phyloP scores from a whole-genome alignment of 805 yeast species.

The Yueomyces sinensis region DNA sequence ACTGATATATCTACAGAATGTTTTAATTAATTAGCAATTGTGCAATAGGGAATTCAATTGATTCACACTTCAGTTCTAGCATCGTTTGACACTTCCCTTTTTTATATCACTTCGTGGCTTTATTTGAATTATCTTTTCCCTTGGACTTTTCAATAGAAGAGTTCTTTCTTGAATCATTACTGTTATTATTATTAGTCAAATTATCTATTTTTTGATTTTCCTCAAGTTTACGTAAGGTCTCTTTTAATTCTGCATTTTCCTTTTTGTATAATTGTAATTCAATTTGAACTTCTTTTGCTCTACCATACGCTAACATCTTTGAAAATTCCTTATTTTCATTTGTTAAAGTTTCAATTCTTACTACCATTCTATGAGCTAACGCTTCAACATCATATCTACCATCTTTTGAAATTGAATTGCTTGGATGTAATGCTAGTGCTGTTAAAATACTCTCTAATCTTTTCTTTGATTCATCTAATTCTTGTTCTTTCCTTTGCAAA shows the following conservation, averaged over 20 bases:
- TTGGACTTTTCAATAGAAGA: no score
- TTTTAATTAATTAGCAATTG: no score
- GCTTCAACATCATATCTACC: conserved; percentile 68
- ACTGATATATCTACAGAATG: no score
- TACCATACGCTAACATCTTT: conserved; percentile 63
- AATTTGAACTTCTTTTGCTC: conserved; percentile 54
- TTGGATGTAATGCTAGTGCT: conserved; percentile 39
- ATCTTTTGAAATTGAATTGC: conserved; percentile 30
- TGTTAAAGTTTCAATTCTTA: conserved; percentile 44
- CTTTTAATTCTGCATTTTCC: conserved; percentile 36
- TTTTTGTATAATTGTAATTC: conserved; percentile 48
- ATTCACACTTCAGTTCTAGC: no score
- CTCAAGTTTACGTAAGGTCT: conserved; percentile 1
- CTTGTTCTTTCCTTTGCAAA: conserved; percentile 33
- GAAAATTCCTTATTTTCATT: conserved; percentile 60
- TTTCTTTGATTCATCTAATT: conserved; percentile 46
- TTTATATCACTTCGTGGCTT: no score
- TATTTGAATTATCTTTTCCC: no score
- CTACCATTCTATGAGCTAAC: conserved; percentile 57
- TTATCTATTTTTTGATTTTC: background rate
- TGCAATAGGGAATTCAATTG: no score
- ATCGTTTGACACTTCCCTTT: no score
- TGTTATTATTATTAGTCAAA: background rate
- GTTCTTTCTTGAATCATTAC: no score
- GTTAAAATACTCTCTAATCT: conserved; percentile 52